Evolutionary conservation across 1,284 basidiomycete genomes (phyloP), one percentile per base, ranked within the genome.

Genomic region (Moniliophthora roreri): DNA sequence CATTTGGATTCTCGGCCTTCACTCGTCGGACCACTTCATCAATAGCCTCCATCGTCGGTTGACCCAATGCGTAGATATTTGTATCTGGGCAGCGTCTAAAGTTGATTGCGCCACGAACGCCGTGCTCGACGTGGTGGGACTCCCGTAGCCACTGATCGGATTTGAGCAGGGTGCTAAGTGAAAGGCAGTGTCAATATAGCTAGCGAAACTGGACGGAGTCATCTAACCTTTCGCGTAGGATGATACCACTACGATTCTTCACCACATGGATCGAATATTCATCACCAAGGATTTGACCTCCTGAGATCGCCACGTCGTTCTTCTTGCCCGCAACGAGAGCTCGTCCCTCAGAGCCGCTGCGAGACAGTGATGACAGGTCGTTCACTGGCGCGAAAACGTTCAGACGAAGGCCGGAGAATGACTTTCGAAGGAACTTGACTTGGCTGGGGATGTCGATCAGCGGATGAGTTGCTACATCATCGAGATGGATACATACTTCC

Each of bases 221-320:
- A 21, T 72, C 81, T 46, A 62, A 87, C 91, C 89, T 82, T 68
- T 94, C 89, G 37, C 95, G 83, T 16, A 98, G 73, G 65, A 97
- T 95, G 64, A 98, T 93, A 0, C 95, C 95, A 55, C 83, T 88
- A n/a, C 95, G 87, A 65, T 93, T 92, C 85, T 90, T 90, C 38
- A 98, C 85, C 36, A 98, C 92, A 66, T 95, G 91, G 50, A 92
- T 91, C 4, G 92, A 93, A 76, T 93, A 98, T 66, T 98, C 95
- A 65, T 96, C 93, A 13, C 94, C 95, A 2, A 95, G 76, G 23
- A 96, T 84, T 63, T 89, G 89, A 0, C 91, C 92, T 18, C 93
- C 95, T 11, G 87, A 72, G 49, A 93, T 82, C 11, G 89, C 85
- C 1, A 92, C 75, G 55, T 93, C 85, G 52, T 91, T 90, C 66